Conservation (phyloP, 768 basidiomycete species). For the Hygrophorus russula region DNA sequence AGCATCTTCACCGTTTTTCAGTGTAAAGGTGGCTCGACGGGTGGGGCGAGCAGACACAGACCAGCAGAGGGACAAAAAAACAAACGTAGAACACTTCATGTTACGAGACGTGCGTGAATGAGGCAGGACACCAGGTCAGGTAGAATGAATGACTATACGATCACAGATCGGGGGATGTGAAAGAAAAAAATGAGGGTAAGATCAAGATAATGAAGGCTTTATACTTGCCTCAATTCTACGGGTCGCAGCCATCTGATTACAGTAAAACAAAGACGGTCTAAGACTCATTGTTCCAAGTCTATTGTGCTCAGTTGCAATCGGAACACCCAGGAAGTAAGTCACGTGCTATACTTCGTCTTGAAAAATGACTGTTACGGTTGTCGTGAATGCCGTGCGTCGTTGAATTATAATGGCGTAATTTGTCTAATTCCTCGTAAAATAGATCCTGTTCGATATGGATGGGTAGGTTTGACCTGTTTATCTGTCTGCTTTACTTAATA, state of each 20-base stretch:
- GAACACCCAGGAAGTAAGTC: slow-evolving; percentile 19
- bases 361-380: slow-evolving; percentile 23
- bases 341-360: too few species aligned
- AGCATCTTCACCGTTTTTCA: slow-evolving; percentile 37
- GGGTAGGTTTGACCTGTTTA: slow-evolving; percentile 30
- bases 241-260: neutral
- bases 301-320: too few species aligned
- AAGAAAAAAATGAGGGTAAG: slow-evolving; percentile 8
- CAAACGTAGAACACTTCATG: slow-evolving; percentile 24
- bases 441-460: slow-evolving; percentile 66
- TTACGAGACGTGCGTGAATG: too few species aligned
- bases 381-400: slow-evolving; percentile 42
- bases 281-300: slow-evolving; percentile 7
- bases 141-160: slow-evolving; percentile 3
- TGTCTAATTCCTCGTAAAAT: slow-evolving; percentile 2
- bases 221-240: neutral
- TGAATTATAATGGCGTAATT: neutral
- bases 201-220: slow-evolving; percentile 12
- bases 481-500: neutral
- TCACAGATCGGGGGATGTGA: slow-evolving; percentile 1
- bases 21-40: slow-evolving; percentile 5
- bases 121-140: slow-evolving; percentile 15
- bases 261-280: slow-evolving; percentile 16
- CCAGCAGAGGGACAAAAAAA: slow-evolving; percentile 15
- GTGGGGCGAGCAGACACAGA: slow-evolving; percentile 13